Conservation (phyloP, 2,329 filamentous ascomycete species). For the Diaporthe australafricana region DNA sequence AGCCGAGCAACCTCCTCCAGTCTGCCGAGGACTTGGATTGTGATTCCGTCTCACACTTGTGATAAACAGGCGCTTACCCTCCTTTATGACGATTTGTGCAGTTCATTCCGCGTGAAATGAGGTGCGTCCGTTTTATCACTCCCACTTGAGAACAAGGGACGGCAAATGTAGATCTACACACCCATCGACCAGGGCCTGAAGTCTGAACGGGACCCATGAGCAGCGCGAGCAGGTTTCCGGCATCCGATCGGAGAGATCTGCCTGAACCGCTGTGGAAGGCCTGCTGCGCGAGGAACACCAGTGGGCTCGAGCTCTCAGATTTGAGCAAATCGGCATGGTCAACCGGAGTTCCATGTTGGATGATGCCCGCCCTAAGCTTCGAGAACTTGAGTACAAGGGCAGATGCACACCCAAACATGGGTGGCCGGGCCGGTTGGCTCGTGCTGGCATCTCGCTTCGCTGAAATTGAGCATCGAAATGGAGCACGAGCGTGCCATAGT, state of each 20-base stretch:
- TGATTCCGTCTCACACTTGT: not conserved
- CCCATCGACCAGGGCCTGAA: not conserved
- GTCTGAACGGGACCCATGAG: not conserved
- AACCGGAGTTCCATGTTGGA: not conserved
- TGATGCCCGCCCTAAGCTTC: not conserved
- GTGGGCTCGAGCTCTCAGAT: not conserved
- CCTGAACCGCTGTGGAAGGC: not conserved
- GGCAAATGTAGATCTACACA: not conserved
- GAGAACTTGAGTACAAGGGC: not conserved
- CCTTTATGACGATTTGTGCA: not conserved
- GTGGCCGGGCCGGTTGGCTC: not conserved
- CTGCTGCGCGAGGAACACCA: conserved; percentile 10
- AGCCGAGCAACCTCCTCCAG: not conserved
- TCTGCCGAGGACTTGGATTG: not conserved
- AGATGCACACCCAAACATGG: not conserved
- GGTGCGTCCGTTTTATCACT: not conserved
- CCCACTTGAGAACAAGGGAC: not conserved
- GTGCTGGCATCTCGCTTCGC: conserved; percentile 3
- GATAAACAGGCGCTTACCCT: not conserved
- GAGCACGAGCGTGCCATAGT: not conserved
- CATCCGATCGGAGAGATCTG: conserved; percentile 24
- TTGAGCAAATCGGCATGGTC: not conserved
- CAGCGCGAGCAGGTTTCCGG: conserved; percentile 11
- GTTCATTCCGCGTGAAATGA: not conserved
- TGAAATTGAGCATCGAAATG: conserved; percentile 6